Conservation (phyloP, 2,329 filamentous ascomycete species). For the Ophiostoma fasciatum region DNA sequence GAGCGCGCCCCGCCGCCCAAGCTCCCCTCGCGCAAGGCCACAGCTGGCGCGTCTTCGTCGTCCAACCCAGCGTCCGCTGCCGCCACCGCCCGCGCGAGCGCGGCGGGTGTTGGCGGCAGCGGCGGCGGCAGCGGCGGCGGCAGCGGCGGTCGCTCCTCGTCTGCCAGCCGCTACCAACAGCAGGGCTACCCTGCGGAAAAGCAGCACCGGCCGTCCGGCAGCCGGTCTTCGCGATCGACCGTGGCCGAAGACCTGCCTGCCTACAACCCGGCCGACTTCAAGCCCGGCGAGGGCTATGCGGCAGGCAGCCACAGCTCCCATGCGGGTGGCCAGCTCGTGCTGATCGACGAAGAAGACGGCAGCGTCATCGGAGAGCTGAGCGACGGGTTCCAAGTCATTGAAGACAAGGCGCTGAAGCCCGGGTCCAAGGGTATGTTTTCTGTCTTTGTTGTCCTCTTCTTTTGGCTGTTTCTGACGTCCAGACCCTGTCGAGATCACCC, state of each 20-base stretch:
- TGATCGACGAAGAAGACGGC: slow-evolving; percentile 91
- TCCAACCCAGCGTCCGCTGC: not conserved
- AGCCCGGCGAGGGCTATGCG: slow-evolving; percentile 65
- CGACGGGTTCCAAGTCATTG: slow-evolving; percentile 29
- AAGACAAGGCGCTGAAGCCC: slow-evolving; percentile 58
- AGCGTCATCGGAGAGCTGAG: slow-evolving; percentile 70
- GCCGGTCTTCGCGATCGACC: slow-evolving; percentile 17
- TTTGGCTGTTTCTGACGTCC: slow-evolving; percentile 1
- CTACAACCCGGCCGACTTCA: slow-evolving; percentile 75
- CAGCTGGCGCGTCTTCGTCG: no score
- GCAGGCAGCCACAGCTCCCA: slow-evolving; percentile 41
- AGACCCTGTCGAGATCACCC: slow-evolving; percentile 69
- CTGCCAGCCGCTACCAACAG: not conserved
- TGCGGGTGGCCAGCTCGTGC: slow-evolving; percentile 65
- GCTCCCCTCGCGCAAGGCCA: slow-evolving; percentile 18
- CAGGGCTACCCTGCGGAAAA: not conserved
- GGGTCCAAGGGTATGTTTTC: slow-evolving; percentile 68
- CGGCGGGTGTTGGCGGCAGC: slow-evolving; percentile 3
- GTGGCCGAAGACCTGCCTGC: slow-evolving; percentile 33
- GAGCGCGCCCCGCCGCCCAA: slow-evolving; percentile 60
- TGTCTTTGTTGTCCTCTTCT: not conserved
- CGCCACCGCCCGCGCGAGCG: not conserved
- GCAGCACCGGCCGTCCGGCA: slow-evolving; percentile 3
- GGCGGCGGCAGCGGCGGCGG: slow-evolving; percentile 13
- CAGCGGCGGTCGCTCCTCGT: not conserved